Conservation (phyloP, 2,329 filamentous ascomycete species). For the Diaporthe amygdali region DNA sequence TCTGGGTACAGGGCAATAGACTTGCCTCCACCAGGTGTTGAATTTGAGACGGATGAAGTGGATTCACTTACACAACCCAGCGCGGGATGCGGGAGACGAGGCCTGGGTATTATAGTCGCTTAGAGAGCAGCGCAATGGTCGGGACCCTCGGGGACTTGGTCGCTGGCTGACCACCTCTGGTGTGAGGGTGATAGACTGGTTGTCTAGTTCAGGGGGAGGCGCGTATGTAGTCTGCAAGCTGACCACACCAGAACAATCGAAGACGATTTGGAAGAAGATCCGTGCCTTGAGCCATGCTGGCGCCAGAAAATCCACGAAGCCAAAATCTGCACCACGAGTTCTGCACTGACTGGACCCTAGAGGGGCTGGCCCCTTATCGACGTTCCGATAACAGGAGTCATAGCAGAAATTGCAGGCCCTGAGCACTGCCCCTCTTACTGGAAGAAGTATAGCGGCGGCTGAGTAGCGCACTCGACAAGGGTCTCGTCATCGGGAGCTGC, state of each 20-base stretch:
- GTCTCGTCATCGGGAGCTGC: background rate
- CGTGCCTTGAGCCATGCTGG: slow-evolving; percentile 5
- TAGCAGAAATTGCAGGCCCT: slow-evolving; percentile 7
- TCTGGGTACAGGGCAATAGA: background rate
- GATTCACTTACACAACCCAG: slow-evolving; percentile 24
- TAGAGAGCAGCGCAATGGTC: background rate
- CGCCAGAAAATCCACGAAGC: background rate
- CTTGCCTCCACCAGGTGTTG: slow-evolving; percentile 6
- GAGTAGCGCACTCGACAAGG: background rate
- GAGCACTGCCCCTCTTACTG: slow-evolving; percentile 23
- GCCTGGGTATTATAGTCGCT: background rate
- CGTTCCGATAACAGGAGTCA: slow-evolving; percentile 22
- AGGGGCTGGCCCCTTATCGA: slow-evolving; percentile 20
- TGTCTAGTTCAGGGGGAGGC: background rate
- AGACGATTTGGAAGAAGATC: background rate
- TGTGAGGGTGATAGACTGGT: background rate
- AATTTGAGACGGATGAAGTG: slow-evolving; percentile 12
- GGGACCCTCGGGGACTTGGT: background rate
- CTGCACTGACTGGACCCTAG: background rate
- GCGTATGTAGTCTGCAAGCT: background rate
- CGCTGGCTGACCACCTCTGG: background rate
- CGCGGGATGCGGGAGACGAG: background rate
- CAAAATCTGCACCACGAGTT: slow-evolving; percentile 5
- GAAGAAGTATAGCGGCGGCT: background rate
- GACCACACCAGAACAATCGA: background rate